A percentile compares a stretch with the other conserved stretches of the same genome.
Evolutionary conservation across 306 rosid species (phyloP).

Genomic region (Trifolium dubium): DNA sequence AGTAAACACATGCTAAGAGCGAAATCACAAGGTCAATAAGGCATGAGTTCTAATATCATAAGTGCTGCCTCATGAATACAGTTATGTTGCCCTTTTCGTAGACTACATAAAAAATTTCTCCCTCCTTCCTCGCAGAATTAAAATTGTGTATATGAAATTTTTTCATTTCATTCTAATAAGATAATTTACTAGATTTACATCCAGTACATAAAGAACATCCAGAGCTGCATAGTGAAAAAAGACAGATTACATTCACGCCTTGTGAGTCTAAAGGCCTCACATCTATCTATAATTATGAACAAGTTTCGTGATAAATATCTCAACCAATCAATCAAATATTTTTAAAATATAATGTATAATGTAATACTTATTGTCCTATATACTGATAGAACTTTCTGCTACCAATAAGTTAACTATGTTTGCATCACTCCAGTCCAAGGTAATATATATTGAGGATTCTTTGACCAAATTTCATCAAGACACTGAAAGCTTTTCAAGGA

Average conservation of each 20-base stretch:
- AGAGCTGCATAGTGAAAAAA: neutral
- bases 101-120: neutral
- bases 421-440: too few relatives aligned
- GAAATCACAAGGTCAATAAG: slow-evolving; percentile 39
- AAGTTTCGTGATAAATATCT: neutral
- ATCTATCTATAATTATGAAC: neutral
- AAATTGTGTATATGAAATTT: neutral
- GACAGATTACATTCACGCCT: neutral
- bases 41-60: slow-evolving; percentile 49
- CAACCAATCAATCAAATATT: slow-evolving; percentile 3
- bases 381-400: slow-evolving; percentile 14
- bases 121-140: slow-evolving; percentile 31
- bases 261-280: neutral
- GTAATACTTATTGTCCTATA: slow-evolving; percentile 1
- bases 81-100: neutral
- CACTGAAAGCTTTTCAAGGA: neutral
- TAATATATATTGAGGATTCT: neutral
- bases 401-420: neutral
- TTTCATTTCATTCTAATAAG: neutral
- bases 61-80: neutral
- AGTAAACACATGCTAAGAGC: slow-evolving; percentile 44
- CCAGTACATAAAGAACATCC: slow-evolving; percentile 15
- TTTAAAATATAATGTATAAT: neutral
- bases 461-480: neutral
- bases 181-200: neutral